These are phyloP conservation scores for Gelatoporia subvermispora DNA, from an alignment of 768 basidiomycete genomes.

Conservation along the genomic window DNA sequence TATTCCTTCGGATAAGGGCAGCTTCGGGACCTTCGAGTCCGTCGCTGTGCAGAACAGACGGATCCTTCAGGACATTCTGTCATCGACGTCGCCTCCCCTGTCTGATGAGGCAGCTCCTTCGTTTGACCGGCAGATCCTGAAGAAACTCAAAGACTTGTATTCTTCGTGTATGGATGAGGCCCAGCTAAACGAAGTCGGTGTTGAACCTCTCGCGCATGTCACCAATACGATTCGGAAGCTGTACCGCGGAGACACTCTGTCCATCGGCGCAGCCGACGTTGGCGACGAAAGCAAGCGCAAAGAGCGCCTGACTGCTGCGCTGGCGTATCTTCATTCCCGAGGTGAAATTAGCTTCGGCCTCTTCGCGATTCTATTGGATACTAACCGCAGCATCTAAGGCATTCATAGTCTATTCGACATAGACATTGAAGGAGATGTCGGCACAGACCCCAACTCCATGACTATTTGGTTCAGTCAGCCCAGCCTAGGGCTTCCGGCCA, in stretches of 20 bases:
- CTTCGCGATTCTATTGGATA: neutral
- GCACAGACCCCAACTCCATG: constrained; percentile 82
- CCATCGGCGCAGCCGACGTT: constrained; percentile 20
- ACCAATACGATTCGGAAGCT: constrained; percentile 55
- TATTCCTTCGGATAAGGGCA: constrained; percentile 80
- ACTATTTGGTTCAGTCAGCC: constrained; percentile 83
- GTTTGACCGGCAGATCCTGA: constrained; percentile 52
- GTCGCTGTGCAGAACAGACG: constrained; percentile 74
- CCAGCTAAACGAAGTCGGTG: constrained; percentile 67
- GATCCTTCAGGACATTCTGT: constrained; percentile 68
- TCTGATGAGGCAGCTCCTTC: constrained; percentile 14
- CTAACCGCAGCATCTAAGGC: constrained; percentile 37
- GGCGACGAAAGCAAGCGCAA: constrained; percentile 26
- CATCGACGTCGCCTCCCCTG: constrained; percentile 37
- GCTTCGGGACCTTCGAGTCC: constrained; percentile 66
- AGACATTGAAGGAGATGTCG: constrained; percentile 83
- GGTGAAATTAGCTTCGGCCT: constrained; percentile 43
- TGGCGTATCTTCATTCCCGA: constrained; percentile 84
- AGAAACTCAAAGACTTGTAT: constrained; percentile 71
- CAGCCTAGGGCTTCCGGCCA: constrained; percentile 77
- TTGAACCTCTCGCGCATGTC: constrained; percentile 64
- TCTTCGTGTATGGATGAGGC: constrained; percentile 78
- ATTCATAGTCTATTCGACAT: constrained; percentile 77
- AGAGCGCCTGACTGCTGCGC: constrained; percentile 70
- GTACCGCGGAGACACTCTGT: constrained; percentile 49